Base-by-base conservation (phyloP, 108 stramenopile species). In the Aureococcus anophagefferens region DNA sequence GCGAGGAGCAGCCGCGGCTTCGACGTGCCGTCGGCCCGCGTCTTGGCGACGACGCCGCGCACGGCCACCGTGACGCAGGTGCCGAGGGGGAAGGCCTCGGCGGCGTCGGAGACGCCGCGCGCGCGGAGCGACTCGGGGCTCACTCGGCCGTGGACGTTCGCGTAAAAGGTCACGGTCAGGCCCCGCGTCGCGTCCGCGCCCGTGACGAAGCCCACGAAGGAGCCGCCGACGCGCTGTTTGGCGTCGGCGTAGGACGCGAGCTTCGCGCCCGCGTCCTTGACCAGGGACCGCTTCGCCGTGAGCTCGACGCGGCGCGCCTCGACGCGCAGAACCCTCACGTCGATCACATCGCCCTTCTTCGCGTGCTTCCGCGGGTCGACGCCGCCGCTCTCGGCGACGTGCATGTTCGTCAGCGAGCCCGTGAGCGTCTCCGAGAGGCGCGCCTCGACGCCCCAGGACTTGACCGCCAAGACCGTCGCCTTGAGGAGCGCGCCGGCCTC, bases 141-240 rank as follows among this genome's bases (percentile, higher is more conserved):
- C 16, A 82, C 44, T 17, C 80, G 46, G 17, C 81, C 81, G 29
- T 73, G 70, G 16, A 77, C 79, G 51, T 71, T 74, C 21, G 46
- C 74, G 70, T 73, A 82, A 45, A 82, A 82, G 13, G 70, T 68
- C 0, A 82, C 74, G 31, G 63, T 35, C 35, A 82, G 59, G n/a
- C 81, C 81, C 14, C 77, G 74, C 21, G 73, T 35, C 7, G 68
- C 74, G 29, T 80, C 74, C 28, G 78, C 74, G 33, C 21, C 51
- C 51, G 76, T 67, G 31, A 82, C 79, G 30, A 82, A 76, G 29
- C 79, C 81, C 46, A 32, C 33, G 63, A 69, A 73, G 31, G 33
- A 18, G n/a, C 25, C 34, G 33, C 79, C 79, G 29, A 35, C 72
- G 33, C 15, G 65, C 35, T 68, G 74, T 73, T 74, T 29, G n/a